Evolutionary conservation across 352 stramenopile genomes (phyloP).

Genomic region (Phytophthora hybrid): DNA sequence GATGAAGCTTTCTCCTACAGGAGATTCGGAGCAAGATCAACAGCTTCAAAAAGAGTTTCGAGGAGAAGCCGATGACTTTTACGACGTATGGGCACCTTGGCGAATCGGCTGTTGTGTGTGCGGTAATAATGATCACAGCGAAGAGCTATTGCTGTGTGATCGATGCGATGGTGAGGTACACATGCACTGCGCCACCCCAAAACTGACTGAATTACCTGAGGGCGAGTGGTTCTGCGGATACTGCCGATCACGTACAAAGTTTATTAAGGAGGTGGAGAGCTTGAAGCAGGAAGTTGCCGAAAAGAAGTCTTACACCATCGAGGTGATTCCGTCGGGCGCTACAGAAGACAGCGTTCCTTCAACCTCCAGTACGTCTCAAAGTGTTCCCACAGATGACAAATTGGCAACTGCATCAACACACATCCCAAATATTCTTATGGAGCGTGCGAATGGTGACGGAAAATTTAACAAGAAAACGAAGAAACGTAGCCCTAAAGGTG

Average conservation of each 20-base stretch:
- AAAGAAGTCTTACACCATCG: constrained; percentile 15
- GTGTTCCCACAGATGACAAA: constrained; percentile 6
- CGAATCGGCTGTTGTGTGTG: constrained; percentile 83
- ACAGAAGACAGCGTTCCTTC: background rate
- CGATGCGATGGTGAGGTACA: constrained; percentile 90
- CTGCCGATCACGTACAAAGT: constrained; percentile 65
- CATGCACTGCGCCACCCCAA: constrained; percentile 83
- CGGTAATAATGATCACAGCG: constrained; percentile 75
- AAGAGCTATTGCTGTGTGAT: constrained; percentile 85
- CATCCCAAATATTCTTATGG: constrained; percentile 64
- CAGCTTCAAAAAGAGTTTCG: constrained; percentile 70
- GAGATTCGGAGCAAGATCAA: constrained; percentile 54
- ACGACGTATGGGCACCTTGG: constrained; percentile 83
- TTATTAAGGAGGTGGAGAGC: constrained; percentile 48
- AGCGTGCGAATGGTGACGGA: constrained; percentile 57
- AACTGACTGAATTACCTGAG: constrained; percentile 73
- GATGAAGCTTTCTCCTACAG: constrained; percentile 72
- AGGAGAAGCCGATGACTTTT: constrained; percentile 63
- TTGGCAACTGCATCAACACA: constrained; percentile 16
- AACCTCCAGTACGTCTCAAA: constrained; percentile 9
- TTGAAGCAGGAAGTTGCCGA: constrained; percentile 15
- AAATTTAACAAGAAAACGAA: constrained; percentile 78
- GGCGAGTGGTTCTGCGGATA: constrained; percentile 88
- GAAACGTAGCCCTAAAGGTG: constrained; percentile 42
- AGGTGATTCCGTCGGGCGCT: constrained; percentile 6